Percentiles rank a stretch among this genome's conserved stretches.
Evolutionary conservation across 2,329 filamentous ascomycete genomes (phyloP).

Genomic region (Nectriaceae sp.): DNA sequence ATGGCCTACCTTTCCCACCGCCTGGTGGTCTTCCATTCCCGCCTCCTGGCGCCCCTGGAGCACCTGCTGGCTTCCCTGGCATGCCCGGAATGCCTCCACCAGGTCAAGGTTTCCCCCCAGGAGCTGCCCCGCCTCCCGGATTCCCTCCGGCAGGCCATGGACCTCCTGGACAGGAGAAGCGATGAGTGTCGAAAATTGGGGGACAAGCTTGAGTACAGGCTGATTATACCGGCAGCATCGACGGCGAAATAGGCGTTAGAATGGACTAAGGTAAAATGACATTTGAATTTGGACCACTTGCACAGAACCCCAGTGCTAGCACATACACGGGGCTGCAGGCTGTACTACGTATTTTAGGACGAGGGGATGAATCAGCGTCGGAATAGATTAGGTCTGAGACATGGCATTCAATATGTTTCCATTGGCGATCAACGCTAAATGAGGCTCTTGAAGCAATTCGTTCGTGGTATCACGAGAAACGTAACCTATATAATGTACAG

Average conservation of each 20-base stretch:
- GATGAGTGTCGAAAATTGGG: conserved; percentile 28
- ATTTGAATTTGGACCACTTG: no score
- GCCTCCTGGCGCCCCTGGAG: conserved; percentile 28
- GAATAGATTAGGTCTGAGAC: no score
- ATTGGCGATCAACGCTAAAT: no score
- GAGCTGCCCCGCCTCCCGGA: conserved; percentile 34
- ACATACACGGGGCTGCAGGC: no score
- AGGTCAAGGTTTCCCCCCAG: conserved; percentile 46
- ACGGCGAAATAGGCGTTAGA: conserved; percentile 36
- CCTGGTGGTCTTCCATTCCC: conserved; percentile 31
- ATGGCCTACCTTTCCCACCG: conserved; percentile 40
- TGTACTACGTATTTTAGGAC: no score
- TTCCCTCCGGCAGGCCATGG: conserved; percentile 39
- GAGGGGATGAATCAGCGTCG: no score
- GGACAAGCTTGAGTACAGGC: conserved; percentile 10
- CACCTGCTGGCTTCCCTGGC: conserved; percentile 33
- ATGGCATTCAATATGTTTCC: no score
- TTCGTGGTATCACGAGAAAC: neutral
- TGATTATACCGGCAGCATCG: conserved; percentile 25
- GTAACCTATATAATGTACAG: neutral
- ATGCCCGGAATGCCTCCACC: conserved; percentile 42
- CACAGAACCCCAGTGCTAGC: no score
- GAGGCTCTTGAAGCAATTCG: neutral
- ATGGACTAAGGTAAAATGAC: conserved; percentile 10
- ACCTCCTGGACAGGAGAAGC: conserved; percentile 42